phyloP scores from a whole-genome alignment of 2,329 filamentous ascomycete genomes.

The Colletotrichum paranaense region DNA sequence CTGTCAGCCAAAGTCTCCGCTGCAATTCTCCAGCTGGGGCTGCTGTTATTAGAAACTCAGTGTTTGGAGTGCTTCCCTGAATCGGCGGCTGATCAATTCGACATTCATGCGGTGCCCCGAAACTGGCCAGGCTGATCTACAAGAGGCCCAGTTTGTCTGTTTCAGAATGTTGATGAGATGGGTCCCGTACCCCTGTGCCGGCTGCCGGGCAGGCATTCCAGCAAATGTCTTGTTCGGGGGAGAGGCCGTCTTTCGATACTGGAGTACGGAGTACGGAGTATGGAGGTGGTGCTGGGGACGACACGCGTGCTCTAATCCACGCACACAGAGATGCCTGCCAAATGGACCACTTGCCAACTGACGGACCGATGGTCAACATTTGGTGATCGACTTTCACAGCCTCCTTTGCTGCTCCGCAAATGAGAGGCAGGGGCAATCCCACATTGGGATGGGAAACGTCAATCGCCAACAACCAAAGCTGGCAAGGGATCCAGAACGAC shows the following conservation, averaged over 20 bases:
- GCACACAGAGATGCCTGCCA: neutral
- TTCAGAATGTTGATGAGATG: constrained; percentile 34
- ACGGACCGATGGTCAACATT: constrained; percentile 6
- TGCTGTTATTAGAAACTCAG: constrained; percentile 32
- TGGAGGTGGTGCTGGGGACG: neutral
- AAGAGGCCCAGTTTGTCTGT: constrained; percentile 34
- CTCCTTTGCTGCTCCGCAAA: constrained; percentile 26
- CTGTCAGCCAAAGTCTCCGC: constrained; percentile 12
- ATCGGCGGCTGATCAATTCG: constrained; percentile 17
- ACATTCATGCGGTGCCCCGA: constrained; percentile 32
- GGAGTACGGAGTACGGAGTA: neutral
- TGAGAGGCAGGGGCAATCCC: constrained; percentile 26
- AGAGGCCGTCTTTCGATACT: constrained; percentile 11
- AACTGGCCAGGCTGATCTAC: constrained; percentile 34
- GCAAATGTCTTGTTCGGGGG: constrained; percentile 15
- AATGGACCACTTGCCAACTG: neutral
- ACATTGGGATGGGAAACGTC: constrained; percentile 21
- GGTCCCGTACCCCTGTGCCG: constrained; percentile 17
- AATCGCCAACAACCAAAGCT: neutral
- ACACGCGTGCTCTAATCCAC: constrained; percentile 8
- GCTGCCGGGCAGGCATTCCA: constrained; percentile 6
- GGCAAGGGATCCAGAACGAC: constrained; percentile 8
- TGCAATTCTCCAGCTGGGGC: neutral
- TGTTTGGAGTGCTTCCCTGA: constrained; percentile 27
- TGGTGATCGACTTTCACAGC: constrained; percentile 31